These are phyloP conservation scores for Polyplosphaeria fusca DNA, from an alignment of 495 filamentous ascomycete species.

Conservation along the genomic window DNA sequence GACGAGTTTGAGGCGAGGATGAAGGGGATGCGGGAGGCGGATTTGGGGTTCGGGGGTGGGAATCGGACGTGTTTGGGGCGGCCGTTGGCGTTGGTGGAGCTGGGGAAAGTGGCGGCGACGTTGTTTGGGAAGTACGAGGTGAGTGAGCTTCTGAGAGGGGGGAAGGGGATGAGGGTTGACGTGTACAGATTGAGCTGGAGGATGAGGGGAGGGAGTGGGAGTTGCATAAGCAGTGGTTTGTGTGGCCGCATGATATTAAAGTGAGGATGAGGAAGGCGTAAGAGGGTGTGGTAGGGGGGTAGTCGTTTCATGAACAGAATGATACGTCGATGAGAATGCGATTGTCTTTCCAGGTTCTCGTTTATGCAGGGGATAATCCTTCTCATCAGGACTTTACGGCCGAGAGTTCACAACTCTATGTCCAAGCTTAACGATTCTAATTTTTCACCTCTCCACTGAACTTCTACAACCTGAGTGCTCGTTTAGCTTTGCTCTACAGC, in stretches of 20 bases:
- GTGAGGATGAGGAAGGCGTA: conserved; percentile 5
- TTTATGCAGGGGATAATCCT: no score
- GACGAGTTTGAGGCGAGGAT: conserved; percentile 2
- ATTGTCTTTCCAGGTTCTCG: no score
- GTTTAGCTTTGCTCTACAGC: no score
- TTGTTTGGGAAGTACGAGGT: conserved; percentile 16
- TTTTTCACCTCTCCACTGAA: no score
- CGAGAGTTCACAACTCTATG: no score
- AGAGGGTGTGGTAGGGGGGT: neutral
- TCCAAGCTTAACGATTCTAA: no score
- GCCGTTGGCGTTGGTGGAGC: conserved; percentile 15
- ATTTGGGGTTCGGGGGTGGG: conserved; percentile 21
- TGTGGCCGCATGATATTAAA: conserved; percentile 20
- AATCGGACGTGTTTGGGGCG: conserved; percentile 19
- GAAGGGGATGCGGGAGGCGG: conserved; percentile 14
- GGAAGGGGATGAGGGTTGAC: no score
- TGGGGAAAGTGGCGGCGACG: conserved; percentile 13
- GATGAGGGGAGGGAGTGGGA: conserved; percentile 5
- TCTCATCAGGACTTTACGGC: no score
- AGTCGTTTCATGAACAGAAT: neutral
- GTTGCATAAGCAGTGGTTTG: conserved; percentile 20
- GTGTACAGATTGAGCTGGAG: conserved; percentile 12
- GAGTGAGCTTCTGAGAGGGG: no score
- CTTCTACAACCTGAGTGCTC: no score
- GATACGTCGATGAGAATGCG: neutral